These are phyloP conservation scores for Rhynchosporium secalis DNA, from an alignment of 2,329 filamentous ascomycete species.

Conservation along the genomic window DNA sequence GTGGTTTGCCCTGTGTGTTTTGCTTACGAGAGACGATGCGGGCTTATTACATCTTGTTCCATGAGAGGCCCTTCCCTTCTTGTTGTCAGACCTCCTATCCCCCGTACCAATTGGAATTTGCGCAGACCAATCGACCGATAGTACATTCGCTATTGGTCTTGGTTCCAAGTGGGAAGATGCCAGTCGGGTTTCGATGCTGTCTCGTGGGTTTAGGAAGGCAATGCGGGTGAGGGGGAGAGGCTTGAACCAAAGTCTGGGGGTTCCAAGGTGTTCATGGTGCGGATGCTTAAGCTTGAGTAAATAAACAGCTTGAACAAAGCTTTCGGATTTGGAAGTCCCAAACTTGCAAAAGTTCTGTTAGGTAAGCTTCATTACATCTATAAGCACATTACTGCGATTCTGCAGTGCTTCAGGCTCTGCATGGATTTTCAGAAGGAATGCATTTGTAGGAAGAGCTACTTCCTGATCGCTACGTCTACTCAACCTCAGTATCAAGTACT, in stretches of 20 bases:
- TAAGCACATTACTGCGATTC: no score
- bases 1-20: background rate
- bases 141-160: background rate
- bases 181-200: background rate
- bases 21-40: background rate
- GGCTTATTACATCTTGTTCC: no score
- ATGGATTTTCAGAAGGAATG: background rate
- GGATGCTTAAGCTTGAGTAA: no score
- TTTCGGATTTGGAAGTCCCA: no score
- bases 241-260: no score
- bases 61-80: no score
- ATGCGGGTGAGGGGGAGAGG: background rate
- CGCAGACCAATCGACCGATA: no score
- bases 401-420: background rate
- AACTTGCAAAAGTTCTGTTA: no score
- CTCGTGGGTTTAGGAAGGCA: background rate
- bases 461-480: background rate
- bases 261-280: no score
- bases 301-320: no score
- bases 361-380: no score
- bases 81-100: background rate
- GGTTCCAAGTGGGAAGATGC: background rate
- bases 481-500: background rate
- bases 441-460: background rate
- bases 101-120: background rate